Base-by-base conservation (phyloP, 1,139 yeast species). In the Lodderomyces margitis region DNA sequence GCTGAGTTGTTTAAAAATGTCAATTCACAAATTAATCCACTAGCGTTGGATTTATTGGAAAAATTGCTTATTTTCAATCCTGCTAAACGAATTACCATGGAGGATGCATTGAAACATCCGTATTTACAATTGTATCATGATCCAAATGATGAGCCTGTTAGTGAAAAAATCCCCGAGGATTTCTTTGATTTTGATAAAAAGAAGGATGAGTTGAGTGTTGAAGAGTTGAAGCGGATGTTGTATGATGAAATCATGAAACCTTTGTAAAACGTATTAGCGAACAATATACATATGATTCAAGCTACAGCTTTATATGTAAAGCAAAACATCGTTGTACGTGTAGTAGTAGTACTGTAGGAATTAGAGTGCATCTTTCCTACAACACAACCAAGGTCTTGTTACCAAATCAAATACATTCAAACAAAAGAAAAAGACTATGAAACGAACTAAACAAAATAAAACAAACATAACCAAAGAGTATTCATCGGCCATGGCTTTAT, bases 101-200 rank as follows among this genome's bases (percentile, higher is more conserved):
- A 64, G 27, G 80, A 81, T 46, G 91, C 91, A 0, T 62, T 84
- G 45, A 59, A 67, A 38, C 91, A 84, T 57, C 87, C 87, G 7
- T 84, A 83, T 56, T 62, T 84, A 32, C 61, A 73, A 32, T 69
- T 75, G 24, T 83, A 83, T 56, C 89, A 83, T 54, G 89, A 83
- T 56, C 83, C 86, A 17, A 71, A 71, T 31, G 89, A 83, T 57
- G 91, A 83, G 55, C 91, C 91, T 0, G 74, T 66, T 21, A 81
- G 85, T 14, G 76, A 71, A 36, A 68, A 74, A 48, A 63, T 77
- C 25, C 80, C 81, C 1, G 74, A 71, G 37, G 81, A 77, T 51
- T 80, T 80, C 54, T 82, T 83, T 62, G 81, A 78, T 51, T 75
- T 81, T 48, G 87, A 82, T 54, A 74, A 73, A 47, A 70, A 64